Base-by-base conservation (phyloP, 2,329 filamentous ascomycete genomes). In the Botryosphaeria agaves region DNA sequence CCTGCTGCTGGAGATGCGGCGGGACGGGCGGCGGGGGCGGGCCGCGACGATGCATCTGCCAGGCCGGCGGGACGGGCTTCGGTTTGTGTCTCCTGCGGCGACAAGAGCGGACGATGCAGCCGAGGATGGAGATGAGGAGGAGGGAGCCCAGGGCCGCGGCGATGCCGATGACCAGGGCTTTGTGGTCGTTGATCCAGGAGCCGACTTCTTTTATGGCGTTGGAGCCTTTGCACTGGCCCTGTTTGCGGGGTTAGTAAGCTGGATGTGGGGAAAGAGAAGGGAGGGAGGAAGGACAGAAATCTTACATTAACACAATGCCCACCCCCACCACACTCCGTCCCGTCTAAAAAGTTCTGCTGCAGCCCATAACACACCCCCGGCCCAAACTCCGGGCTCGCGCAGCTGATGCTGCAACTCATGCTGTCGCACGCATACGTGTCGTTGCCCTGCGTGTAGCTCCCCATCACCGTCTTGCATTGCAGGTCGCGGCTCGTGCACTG, bases 341-440 rank as follows among this genome's bases (percentile, higher is more conserved):
- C 89, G 48, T 98, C 89, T 18, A 95, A 62, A 56, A 92, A 95
- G 55, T 91, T 89, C 49, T 94, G 84, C 49, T 81, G 76, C 57
- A 91, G 69, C 14, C 68, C 67, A 36, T 78, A 75, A 53, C 83
- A 93, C 5, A 66, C 62, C 34, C 69, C 68, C 5, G 59, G 38
- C 5, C 70, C 70, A 34, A 85, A 75, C 33, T 71, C 61, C 4
- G 81, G 72, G 15, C 76, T 77, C 3, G 67, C 64, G 52, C 89
- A 98, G 29, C 73, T 74, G 30, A 95, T 60, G 38, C 69, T 64
- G 55, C 89, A 98, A 29, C 72, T 75, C 20, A 66, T 64, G 32
- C 59, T 62, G 39, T 76, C 72, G 55, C 89, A 98, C 7, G 85
- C 76, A 43, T 72, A 73, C 2, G 83, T 91, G 44, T 82, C 70